Conservation (phyloP, 176 grass and related monocot genomes). For the Eremochloa ophiuroides region DNA sequence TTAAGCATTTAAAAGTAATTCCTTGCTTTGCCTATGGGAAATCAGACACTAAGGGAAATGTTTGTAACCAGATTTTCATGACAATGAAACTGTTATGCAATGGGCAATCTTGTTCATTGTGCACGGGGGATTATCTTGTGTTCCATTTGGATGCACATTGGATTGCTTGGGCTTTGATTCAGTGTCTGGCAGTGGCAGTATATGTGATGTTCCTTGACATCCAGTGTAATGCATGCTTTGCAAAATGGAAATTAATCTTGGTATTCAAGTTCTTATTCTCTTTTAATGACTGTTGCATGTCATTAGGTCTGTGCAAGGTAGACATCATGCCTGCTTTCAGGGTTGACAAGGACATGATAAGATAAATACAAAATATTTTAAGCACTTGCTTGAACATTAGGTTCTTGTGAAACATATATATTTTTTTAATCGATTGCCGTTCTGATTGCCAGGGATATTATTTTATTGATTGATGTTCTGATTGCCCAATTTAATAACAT, state of each 20-base stretch:
- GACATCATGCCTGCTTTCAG: not conserved
- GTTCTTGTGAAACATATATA: not conserved
- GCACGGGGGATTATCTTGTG: not conserved
- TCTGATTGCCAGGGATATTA: not conserved
- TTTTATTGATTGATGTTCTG: not conserved
- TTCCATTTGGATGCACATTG: not conserved
- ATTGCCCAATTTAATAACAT: not conserved
- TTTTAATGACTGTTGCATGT: not conserved
- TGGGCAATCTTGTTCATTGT: not conserved
- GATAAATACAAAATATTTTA: not conserved
- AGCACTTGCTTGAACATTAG: not conserved
- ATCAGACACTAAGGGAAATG: not conserved
- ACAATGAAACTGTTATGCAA: not conserved
- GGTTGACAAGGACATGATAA: not conserved
- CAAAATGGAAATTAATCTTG: not conserved
- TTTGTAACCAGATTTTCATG: slow-evolving; percentile 6
- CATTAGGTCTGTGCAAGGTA: not conserved
- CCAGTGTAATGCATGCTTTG: not conserved
- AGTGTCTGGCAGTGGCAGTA: not conserved
- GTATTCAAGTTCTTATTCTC: not conserved
- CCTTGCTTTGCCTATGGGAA: slow-evolving; percentile 9
- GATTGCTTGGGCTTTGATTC: slow-evolving; percentile 4
- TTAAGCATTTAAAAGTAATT: slow-evolving; percentile 19
- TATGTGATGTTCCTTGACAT: not conserved
- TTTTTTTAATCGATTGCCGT: not conserved